phyloP scores from a whole-genome alignment of 208 protist genomes.

The Kentomonas sorsogonicus region DNA sequence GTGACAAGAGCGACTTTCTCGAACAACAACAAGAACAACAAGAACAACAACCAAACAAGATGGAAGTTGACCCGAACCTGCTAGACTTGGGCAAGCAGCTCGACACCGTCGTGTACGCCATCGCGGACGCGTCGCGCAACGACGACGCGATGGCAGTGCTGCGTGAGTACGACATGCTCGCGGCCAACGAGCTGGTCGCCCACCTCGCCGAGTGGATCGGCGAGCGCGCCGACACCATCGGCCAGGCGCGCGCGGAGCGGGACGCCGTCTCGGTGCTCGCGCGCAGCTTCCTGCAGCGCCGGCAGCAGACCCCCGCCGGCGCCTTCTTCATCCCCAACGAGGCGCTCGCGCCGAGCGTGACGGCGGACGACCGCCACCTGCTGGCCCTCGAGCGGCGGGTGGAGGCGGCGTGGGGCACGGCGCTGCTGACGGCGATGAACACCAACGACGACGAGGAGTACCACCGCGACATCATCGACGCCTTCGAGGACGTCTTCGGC shows the following conservation, averaged over 20 bases:
- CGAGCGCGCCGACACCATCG: not conserved
- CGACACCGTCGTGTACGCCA: conserved; percentile 12
- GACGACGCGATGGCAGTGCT: conserved; percentile 49
- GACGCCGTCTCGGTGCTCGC: not conserved
- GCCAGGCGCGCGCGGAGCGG: not conserved
- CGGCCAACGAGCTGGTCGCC: conserved; percentile 32
- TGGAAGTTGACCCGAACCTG: conserved; percentile 5
- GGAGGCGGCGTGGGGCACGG: conserved; percentile 58
- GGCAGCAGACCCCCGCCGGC: no score
- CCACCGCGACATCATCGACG: conserved; percentile 55
- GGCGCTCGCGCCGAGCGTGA: not conserved
- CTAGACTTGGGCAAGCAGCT: conserved; percentile 11
- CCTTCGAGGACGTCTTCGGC: conserved; percentile 57
- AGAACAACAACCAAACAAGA: not conserved
- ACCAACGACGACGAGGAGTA: conserved; percentile 63
- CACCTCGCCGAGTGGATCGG: conserved; percentile 18
- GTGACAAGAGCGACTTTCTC: no score
- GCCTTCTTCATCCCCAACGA: no score
- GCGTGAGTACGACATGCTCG: conserved; percentile 73
- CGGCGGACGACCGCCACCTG: conserved; percentile 5
- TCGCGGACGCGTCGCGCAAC: conserved; percentile 37
- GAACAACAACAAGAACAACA: no score
- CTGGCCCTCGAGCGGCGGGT: conserved; percentile 20
- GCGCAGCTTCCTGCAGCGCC: no score
- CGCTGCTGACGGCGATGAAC: conserved; percentile 45